Evolutionary conservation across 352 stramenopile genomes (phyloP).

Genomic region (Pythium dissotocum): DNA sequence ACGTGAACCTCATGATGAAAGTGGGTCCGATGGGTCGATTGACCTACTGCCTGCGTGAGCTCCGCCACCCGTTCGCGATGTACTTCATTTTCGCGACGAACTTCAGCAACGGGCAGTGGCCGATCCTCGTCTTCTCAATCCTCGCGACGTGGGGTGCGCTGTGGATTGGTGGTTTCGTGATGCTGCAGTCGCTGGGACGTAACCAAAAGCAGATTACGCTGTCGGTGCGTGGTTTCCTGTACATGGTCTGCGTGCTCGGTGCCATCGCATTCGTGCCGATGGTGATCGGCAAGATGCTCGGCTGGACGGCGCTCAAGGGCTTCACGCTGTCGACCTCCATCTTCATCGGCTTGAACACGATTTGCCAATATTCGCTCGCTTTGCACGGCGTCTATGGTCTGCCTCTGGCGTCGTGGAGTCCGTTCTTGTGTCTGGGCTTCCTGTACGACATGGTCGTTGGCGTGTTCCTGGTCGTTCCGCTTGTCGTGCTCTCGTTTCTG

Average conservation of each 20-base stretch:
- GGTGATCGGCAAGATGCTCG: constrained; percentile 49
- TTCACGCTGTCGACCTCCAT: constrained; percentile 70
- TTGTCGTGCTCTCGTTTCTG: constrained; percentile 72
- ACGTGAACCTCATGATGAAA: constrained; percentile 71
- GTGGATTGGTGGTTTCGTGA: constrained; percentile 51
- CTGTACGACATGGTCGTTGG: constrained; percentile 87
- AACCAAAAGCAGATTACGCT: constrained; percentile 65
- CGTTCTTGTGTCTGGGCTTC: constrained; percentile 75
- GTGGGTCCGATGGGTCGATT: constrained; percentile 66
- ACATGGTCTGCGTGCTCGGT: constrained; percentile 71
- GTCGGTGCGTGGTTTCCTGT: constrained; percentile 61
- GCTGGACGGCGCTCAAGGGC: constrained; percentile 65
- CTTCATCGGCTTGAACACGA: constrained; percentile 66
- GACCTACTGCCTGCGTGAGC: constrained; percentile 78
- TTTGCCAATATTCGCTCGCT: constrained; percentile 73
- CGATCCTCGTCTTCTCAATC: constrained; percentile 35
- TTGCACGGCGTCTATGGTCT: constrained; percentile 68
- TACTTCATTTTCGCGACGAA: constrained; percentile 84
- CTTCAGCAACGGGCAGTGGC: constrained; percentile 63
- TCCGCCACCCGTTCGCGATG: constrained; percentile 75
- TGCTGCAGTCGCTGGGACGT: constrained; percentile 47
- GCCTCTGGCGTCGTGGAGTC: constrained; percentile 64
- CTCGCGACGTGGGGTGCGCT: constrained; percentile 15
- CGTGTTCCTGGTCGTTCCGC: constrained; percentile 72
- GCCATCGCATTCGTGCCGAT: constrained; percentile 55